These are phyloP conservation scores for Pharus latifolius DNA, from an alignment of 176 grass and related monocot genomes.

Conservation along the genomic window DNA sequence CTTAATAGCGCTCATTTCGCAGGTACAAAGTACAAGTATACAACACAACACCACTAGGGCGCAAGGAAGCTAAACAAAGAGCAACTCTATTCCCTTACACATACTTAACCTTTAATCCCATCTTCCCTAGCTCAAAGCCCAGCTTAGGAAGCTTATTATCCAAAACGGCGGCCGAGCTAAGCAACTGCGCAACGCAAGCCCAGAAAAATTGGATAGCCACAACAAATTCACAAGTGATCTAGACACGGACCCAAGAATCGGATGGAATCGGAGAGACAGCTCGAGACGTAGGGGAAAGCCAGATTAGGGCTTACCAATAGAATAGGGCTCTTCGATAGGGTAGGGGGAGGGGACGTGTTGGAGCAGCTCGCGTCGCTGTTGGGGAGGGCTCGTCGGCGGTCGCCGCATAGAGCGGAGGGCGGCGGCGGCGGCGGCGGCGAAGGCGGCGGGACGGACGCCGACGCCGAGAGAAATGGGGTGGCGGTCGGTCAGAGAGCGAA, in stretches of 20 bases:
- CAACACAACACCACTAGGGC: neutral
- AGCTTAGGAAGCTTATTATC: neutral
- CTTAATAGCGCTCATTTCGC: neutral
- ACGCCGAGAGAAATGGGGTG: neutral
- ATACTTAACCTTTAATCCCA: neutral
- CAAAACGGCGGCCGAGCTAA: neutral
- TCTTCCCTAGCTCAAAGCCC: neutral
- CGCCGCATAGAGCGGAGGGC: neutral
- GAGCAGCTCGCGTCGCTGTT: neutral
- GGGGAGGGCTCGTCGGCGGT: neutral
- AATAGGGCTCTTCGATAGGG: neutral
- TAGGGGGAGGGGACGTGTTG: neutral
- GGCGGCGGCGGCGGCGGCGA: no score
- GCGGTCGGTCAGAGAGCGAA: slow-evolving; percentile 12
- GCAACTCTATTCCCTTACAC: neutral
- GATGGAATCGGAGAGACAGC: neutral
- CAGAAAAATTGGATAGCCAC: no score
- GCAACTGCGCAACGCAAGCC: neutral
- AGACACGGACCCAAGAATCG: neutral
- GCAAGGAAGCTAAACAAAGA: neutral
- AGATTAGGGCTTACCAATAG: slow-evolving; percentile 4
- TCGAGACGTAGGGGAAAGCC: neutral
- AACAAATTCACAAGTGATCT: neutral
- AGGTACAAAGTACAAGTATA: neutral
- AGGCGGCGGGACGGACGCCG: no score